Conservation (phyloP, 2,329 filamentous ascomycete species). For the Clarireedia paspali region DNA sequence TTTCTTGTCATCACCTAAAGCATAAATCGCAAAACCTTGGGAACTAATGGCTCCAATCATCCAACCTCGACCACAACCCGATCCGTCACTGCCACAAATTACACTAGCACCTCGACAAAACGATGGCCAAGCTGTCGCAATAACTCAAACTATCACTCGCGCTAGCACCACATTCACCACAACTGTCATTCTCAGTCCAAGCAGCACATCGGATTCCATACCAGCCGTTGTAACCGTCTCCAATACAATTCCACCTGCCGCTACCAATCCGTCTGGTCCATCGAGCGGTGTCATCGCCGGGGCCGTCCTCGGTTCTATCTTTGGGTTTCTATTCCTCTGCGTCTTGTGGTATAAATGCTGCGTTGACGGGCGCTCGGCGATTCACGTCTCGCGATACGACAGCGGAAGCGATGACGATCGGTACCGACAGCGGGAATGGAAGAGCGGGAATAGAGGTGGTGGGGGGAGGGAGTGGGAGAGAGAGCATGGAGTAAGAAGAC, state of each 20-base stretch:
- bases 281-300: conserved; percentile 6
- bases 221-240: background rate
- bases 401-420: conserved; percentile 8
- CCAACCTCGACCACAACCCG: background rate
- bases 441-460: background rate
- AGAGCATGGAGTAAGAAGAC: conserved; percentile 8
- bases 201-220: conserved; percentile 2
- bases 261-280: background rate
- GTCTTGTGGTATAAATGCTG: conserved; percentile 30
- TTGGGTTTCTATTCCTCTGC: conserved; percentile 30
- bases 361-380: background rate
- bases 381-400: conserved; percentile 2
- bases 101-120: conserved; percentile 6
- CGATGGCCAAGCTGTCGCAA: background rate
- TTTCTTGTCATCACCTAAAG: too few species aligned
- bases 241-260: background rate
- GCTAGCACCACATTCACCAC: conserved; percentile 13
- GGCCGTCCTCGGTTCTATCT: conserved; percentile 22
- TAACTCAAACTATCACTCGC: conserved; percentile 11
- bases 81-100: background rate
- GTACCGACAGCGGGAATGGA: background rate
- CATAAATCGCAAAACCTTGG: too few species aligned
- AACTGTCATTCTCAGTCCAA: conserved; percentile 9
- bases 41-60: background rate
- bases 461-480: conserved; percentile 3